phyloP scores from a whole-genome alignment of 345 rosid species.

The Cardiospermum halicacabum region DNA sequence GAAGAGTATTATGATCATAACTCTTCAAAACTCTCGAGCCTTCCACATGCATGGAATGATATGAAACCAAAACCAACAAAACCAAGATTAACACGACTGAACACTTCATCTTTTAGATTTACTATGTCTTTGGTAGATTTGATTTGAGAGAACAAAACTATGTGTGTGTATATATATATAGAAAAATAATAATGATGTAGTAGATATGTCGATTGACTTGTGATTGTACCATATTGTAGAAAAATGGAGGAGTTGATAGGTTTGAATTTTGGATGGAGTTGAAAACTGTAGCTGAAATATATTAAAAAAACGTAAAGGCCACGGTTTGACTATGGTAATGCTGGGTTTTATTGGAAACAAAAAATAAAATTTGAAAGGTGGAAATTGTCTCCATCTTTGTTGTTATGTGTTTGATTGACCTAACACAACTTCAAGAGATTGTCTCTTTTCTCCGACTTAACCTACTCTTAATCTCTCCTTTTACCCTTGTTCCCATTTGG shows the following conservation, averaged over 20 bases:
- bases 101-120: constrained; percentile 13
- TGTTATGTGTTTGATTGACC: constrained; percentile 7
- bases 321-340: constrained; percentile 5
- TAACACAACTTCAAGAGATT: background rate
- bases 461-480: background rate
- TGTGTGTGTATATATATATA: background rate
- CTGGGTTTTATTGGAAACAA: background rate
- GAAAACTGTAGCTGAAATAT: background rate
- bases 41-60: constrained; percentile 19
- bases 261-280: constrained; percentile 3
- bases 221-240: background rate
- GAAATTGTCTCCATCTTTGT: background rate
- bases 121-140: background rate
- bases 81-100: constrained; percentile 17
- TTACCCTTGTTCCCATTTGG: constrained; percentile 3
- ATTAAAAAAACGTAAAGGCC: background rate
- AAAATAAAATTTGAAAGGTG: background rate
- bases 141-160: background rate
- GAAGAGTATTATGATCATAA: background rate
- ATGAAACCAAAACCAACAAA: constrained; percentile 21
- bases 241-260: background rate
- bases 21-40: constrained; percentile 20
- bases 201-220: constrained; percentile 1
- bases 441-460: constrained; percentile 1
- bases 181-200: background rate